Evolutionary conservation across 2,329 filamentous ascomycete species (phyloP).

Genomic region (Ophiostoma sp.): DNA sequence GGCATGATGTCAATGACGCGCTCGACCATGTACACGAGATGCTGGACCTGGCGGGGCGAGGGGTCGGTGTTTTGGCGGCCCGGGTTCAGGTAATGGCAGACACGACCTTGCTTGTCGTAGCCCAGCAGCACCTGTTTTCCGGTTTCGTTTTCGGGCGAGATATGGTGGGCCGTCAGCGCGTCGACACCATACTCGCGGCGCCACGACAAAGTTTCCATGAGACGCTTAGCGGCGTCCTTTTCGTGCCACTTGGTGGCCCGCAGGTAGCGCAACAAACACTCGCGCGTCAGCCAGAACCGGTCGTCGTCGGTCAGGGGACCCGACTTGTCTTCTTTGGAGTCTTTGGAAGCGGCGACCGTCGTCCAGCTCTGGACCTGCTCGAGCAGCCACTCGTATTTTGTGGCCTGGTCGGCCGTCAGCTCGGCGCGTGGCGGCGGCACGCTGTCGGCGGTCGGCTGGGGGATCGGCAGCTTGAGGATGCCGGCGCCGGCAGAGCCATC

Average conservation of each 20-base stretch:
- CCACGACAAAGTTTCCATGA: slow-evolving; percentile 82
- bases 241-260: slow-evolving; percentile 90
- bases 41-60: slow-evolving; percentile 83
- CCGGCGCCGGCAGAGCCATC: slow-evolving; percentile 25
- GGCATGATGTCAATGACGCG: slow-evolving; percentile 84
- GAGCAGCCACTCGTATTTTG: slow-evolving; percentile 79
- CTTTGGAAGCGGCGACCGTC: slow-evolving; percentile 60
- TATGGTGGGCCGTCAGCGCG: slow-evolving; percentile 78
- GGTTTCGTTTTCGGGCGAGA: slow-evolving; percentile 91
- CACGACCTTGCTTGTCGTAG: slow-evolving; percentile 81
- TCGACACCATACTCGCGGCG: slow-evolving; percentile 85
- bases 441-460: slow-evolving; percentile 56
- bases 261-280: slow-evolving; percentile 90
- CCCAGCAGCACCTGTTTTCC: slow-evolving; percentile 91
- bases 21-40: slow-evolving; percentile 95
- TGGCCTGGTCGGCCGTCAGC: slow-evolving; percentile 73
- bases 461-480: slow-evolving; percentile 49
- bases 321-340: slow-evolving; percentile 49
- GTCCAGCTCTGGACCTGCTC: slow-evolving; percentile 69
- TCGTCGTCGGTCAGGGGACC: slow-evolving; percentile 75
- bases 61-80: slow-evolving; percentile 89
- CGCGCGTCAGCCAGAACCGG: slow-evolving; percentile 84
- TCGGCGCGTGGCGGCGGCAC: slow-evolving; percentile 57
- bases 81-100: slow-evolving; percentile 87
- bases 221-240: slow-evolving; percentile 72